Evolutionary conservation across 1,139 yeast genomes (phyloP), one percentile per base, ranked within the genome.

Genomic region (Scheffersomyces quercinus): DNA sequence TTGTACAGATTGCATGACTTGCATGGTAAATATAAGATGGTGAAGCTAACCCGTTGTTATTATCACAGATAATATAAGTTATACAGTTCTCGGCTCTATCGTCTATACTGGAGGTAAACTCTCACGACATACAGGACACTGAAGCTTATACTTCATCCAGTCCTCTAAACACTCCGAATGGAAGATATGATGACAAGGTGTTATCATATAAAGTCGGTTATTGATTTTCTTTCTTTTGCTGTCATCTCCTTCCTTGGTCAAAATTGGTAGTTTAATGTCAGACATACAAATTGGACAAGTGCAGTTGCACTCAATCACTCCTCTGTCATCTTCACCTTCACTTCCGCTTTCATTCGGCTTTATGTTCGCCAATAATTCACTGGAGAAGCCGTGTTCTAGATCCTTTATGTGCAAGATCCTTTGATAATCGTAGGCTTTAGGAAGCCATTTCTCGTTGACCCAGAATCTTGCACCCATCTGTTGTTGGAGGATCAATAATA

Each of bases 211-310:
- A 31, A 69, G 66, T 46, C 70, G 68, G 49, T 68, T 65, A 38
- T 63, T 62, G 29, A 66, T 52, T 40, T 44, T 49, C 36, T 52
- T 46, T 8, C 47, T 36, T 29, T 47, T 38, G 37, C 54, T 37
- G 44, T 47, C 14, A 49, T 50, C 44, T 13, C 39, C 38, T 9
- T 63, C 54, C 36, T 62, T 53, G 39, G 70, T 68, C 31, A 73
- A 57, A 2, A 86, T 71, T 3, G 88, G 88, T 36, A 88, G 61
- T 36, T 82, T 81, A 20, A 88, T 78, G 13, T 81, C 79, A 47
- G 77, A 80, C 97, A 90, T 90, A 67, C 97, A 91, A 48, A 91
- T 89, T 9, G 96, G 88, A 70, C 98, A 91, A 50, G 86, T 95
- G 26, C 67, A 56, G 42, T 68, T 62, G 50, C 73, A 65, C 30